These are phyloP conservation scores for Penicillium janthinellum DNA, from an alignment of 2,329 filamentous ascomycete species.

Conservation along the genomic window DNA sequence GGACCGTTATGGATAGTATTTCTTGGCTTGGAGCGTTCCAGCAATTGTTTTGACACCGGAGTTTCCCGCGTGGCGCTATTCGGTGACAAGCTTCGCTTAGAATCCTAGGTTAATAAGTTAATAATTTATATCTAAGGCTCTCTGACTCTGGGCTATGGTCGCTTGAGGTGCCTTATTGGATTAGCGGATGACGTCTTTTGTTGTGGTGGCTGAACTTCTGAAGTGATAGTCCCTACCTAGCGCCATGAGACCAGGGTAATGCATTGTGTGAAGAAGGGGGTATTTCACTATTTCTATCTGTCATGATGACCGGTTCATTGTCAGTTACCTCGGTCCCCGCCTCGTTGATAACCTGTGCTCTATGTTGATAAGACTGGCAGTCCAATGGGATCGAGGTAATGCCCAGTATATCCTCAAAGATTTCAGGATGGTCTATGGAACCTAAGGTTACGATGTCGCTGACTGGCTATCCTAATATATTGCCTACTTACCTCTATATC, in stretches of 20 bases:
- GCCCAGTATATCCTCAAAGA: too few relatives aligned
- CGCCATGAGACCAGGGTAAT: background rate
- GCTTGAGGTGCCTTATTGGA: background rate
- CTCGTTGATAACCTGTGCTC: background rate
- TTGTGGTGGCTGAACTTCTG: background rate
- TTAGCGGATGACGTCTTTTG: background rate
- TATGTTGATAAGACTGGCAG: background rate
- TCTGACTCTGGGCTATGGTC: background rate
- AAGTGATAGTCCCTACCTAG: background rate
- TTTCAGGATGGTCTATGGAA: background rate
- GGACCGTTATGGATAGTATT: background rate
- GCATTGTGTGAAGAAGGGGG: background rate
- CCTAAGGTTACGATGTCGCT: too few relatives aligned
- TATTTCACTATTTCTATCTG: too few relatives aligned
- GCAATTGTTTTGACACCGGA: background rate
- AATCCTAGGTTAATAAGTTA: background rate
- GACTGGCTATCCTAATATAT: too few relatives aligned
- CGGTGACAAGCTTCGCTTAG: background rate
- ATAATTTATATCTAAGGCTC: too few relatives aligned
- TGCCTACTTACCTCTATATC: background rate
- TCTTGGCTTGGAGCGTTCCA: background rate
- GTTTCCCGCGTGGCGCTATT: conserved; percentile 1
- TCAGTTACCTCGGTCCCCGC: too few relatives aligned
- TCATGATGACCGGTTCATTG: too few relatives aligned
- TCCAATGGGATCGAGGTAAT: background rate